Evolutionary conservation across 2,329 filamentous ascomycete species (phyloP), one percentile per base, ranked within the genome.

Genomic region (Magnaporthales sp.): DNA sequence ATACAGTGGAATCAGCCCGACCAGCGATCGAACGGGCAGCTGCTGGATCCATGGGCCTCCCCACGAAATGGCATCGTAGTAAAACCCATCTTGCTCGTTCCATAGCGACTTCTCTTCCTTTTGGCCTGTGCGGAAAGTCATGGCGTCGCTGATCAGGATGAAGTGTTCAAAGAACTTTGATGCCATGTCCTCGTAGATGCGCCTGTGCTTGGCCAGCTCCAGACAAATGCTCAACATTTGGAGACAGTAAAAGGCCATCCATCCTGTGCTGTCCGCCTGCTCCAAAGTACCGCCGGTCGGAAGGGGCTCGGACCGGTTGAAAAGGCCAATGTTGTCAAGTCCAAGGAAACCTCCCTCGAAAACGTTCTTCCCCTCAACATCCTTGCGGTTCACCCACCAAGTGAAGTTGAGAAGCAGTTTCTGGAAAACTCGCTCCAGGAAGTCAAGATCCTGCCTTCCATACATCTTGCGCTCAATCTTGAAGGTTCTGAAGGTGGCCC

Each of bases 141-240:
- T 97, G 67, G 94, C 95, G 79, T 98, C 95, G 74, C 92, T 96
- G 77, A 98, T 98, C 77, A 97, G 89, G 74, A 98, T 91, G 79
- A 98, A 98, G 75, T 98, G 95, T 80, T 98, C 95, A 73, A 98
- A 98, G 82, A 98, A 98, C 79, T 98, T 98, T 64, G 93, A 96
- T 1, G 94, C 93, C 80, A 98, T 91, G 74, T 98, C 94, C 81
- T 98, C 94, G 77, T 98, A 98, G 67, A 90, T 97, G 56, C 93
- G 89, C 62, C 95, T 89, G 76, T 97, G 92, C 80, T 98, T 98
- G 68, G 94, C 93, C 71, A 98, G 84, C 79, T 98, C 95, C 13
- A 98, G 85, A 15, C 93, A 89, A 74, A 98, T 98, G 79, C 98
- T 98, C 74, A 98, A 84, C 94, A 98, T 98, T 80, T 89, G 93